Percentiles rank a stretch among this genome's conserved stretches.
Evolutionary conservation across 108 stramenopile species (phyloP).

Genomic region (Cyclotella cryptica): DNA sequence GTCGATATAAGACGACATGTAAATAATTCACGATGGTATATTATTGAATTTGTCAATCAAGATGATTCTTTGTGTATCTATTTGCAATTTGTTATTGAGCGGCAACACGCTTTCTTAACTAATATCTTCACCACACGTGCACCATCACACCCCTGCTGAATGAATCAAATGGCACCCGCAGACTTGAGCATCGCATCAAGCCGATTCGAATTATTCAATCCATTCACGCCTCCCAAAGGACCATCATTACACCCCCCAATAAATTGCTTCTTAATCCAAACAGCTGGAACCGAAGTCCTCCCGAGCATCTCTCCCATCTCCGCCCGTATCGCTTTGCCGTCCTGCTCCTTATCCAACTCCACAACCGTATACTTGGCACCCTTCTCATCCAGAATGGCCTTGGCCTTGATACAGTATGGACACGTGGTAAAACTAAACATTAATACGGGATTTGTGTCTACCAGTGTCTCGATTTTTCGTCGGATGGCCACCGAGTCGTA

Average conservation of each 20-base stretch:
- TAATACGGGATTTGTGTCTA: constrained; percentile 69
- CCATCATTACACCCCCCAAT: constrained; percentile 94
- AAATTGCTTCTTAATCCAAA: constrained; percentile 86
- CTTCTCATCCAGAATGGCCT: constrained; percentile 72
- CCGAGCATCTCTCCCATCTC: constrained; percentile 85
- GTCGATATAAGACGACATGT: too few species aligned
- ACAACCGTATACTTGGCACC: constrained; percentile 74
- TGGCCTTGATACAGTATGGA: constrained; percentile 93
- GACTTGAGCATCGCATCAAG: constrained; percentile 71
- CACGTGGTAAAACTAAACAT: constrained; percentile 78
- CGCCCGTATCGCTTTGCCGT: constrained; percentile 86
- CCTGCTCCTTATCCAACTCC: constrained; percentile 75
- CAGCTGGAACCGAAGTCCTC: constrained; percentile 90
- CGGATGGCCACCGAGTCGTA: constrained; percentile 76
- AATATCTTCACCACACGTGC: too few species aligned
- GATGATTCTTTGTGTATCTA: too few species aligned
- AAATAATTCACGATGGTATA: too few species aligned
- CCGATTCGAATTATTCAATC: constrained; percentile 61
- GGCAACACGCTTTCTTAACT: too few species aligned
- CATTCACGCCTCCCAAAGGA: constrained; percentile 75
- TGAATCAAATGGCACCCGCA: constrained; percentile 53
- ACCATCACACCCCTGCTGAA: neutral
- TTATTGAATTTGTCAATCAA: too few species aligned
- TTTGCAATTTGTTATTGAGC: too few species aligned
- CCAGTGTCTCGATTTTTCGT: constrained; percentile 63